These are phyloP conservation scores for Inga leiocalycina DNA, from an alignment of 306 rosid genomes.

Conservation along the genomic window DNA sequence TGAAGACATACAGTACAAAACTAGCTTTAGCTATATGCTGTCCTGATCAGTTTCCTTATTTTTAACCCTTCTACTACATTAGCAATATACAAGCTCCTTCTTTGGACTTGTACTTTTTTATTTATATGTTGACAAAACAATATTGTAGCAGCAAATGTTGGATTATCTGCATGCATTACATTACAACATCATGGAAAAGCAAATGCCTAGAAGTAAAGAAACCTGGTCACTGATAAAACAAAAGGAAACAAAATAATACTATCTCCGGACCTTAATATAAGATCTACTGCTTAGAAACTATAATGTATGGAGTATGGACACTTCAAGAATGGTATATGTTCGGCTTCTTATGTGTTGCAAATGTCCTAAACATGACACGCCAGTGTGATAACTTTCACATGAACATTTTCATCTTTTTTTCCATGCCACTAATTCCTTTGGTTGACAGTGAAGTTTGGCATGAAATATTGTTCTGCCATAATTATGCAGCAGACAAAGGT, in stretches of 20 bases:
- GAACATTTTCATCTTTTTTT: not conserved
- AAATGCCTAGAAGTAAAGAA: not conserved
- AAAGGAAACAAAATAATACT: too few species aligned
- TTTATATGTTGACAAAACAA: not conserved
- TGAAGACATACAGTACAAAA: not conserved
- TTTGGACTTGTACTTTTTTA: not conserved
- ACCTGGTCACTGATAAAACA: not conserved
- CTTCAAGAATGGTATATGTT: not conserved
- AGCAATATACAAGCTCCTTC: not conserved
- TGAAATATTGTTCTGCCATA: not conserved
- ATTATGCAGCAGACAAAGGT: not conserved
- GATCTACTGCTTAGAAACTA: not conserved
- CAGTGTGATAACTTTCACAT: not conserved
- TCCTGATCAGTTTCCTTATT: slow-evolving; percentile 1
- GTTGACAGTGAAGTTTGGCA: not conserved
- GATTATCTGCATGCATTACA: not conserved
- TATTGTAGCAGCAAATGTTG: not conserved
- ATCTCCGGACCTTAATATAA: too few species aligned
- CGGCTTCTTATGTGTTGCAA: not conserved
- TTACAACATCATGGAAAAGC: not conserved
- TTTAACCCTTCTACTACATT: not conserved
- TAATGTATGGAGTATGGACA: not conserved
- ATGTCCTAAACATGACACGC: not conserved
- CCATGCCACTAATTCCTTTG: not conserved
- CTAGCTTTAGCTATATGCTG: not conserved